Evolutionary conservation across 2,329 filamentous ascomycete species (phyloP).

Genomic region (Stagonosporopsis vannaccii): DNA sequence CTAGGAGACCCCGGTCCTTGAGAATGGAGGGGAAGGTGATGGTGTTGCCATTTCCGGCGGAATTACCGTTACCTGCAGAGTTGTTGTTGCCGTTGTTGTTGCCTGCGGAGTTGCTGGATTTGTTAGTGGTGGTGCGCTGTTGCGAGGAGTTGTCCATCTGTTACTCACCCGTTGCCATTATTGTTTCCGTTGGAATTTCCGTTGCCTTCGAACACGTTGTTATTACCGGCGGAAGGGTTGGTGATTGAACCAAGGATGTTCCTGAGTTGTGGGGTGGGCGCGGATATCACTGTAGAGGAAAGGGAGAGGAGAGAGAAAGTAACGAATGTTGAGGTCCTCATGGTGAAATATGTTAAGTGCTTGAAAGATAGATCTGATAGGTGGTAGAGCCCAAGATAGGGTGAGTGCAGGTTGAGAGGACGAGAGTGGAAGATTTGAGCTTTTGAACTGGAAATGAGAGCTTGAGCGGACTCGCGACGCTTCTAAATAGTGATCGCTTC

Average conservation of each 20-base stretch:
- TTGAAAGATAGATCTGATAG: neutral
- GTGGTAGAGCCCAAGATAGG: neutral
- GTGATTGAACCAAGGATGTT: constrained; percentile 20
- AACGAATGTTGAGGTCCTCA: constrained; percentile 18
- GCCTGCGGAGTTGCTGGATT: constrained; percentile 7
- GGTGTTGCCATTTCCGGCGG: constrained; percentile 3
- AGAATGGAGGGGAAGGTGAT: neutral
- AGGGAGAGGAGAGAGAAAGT: constrained; percentile 24
- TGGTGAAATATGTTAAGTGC: neutral
- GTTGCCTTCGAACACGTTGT: constrained; percentile 12
- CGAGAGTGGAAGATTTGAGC: too few relatives aligned
- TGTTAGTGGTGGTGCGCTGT: neutral
- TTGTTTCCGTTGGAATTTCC: constrained; percentile 3
- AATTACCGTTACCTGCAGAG: constrained; percentile 4
- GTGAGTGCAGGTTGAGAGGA: too few relatives aligned
- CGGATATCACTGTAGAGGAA: constrained; percentile 25
- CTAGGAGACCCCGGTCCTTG: neutral
- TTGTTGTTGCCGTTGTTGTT: constrained; percentile 10
- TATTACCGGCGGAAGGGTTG: constrained; percentile 10
- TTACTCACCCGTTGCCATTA: constrained; percentile 9
- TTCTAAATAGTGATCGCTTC: constrained; percentile 1
- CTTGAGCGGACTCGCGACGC: neutral
- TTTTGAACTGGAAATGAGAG: neutral
- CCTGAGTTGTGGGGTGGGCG: constrained; percentile 23
- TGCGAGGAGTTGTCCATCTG: too few relatives aligned